Conservation (phyloP, 257 asterid genomes). For the Gardenia jasminoides region DNA sequence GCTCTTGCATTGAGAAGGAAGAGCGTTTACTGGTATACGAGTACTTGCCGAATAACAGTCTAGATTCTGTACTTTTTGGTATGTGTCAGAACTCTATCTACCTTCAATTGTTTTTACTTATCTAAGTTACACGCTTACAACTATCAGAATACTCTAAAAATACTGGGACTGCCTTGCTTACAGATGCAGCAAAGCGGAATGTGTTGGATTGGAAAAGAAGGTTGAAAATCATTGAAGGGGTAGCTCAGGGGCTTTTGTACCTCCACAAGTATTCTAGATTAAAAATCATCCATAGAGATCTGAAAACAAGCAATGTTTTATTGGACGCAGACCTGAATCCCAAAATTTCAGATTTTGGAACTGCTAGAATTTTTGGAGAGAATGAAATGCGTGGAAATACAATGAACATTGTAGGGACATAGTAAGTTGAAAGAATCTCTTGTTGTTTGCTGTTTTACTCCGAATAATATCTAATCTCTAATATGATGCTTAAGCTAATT, state of each 20-base stretch:
- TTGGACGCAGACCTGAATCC: slow-evolving; percentile 4
- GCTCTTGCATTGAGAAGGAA: neutral
- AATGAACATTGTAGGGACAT: neutral
- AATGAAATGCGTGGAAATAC: neutral
- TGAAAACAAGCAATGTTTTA: neutral
- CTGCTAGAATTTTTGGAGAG: slow-evolving; percentile 6
- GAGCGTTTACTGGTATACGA: neutral
- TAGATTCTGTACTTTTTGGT: slow-evolving; percentile 7
- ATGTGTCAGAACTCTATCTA: neutral
- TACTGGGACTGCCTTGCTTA: too few relatives aligned
- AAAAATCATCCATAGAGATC: neutral
- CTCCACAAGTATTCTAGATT: slow-evolving; percentile 7
- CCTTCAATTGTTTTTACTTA: neutral
- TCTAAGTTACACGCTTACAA: neutral
- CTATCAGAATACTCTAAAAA: neutral
- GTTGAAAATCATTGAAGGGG: neutral
- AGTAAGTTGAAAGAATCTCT: neutral
- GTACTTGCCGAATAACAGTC: neutral
- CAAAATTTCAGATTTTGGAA: slow-evolving; percentile 10
- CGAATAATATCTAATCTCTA: neutral
- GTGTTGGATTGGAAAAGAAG: neutral
- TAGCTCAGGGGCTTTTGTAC: slow-evolving; percentile 7
- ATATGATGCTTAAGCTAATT: neutral
- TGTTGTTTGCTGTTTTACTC: neutral
- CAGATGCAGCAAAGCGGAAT: neutral